Base-by-base conservation (phyloP, 2,329 filamentous ascomycete species). In the Alternaria sp. region DNA sequence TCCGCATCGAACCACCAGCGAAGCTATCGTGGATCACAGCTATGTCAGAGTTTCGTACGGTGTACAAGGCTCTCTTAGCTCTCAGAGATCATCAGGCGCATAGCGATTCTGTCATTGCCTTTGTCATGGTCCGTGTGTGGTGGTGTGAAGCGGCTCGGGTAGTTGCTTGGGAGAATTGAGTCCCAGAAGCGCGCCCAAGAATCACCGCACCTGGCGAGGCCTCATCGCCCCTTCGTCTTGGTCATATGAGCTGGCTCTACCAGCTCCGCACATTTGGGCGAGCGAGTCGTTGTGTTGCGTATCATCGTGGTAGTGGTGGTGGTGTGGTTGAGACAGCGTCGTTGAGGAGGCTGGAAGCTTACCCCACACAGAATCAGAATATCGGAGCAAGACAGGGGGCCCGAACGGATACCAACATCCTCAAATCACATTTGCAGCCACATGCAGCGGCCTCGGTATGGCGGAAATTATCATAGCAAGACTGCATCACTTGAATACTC, bases 291-390 rank as follows among this genome's bases (percentile, higher is more conserved):
- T 31, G 48, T 53, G 41, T 44, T 14, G 52, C 50, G 48, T 40
- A 48, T 40, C 26, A 21, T 26, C 24, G 36, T 45, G 36, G 50
- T 52, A 17, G 52, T 62, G 26, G 50, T 52, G 23, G 52, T 62
- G 26, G 36, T 54, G 56, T 56, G 51, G 44, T 49, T 45, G 40
- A 40, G 58, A 49, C 36, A 42, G 31, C 28, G 41, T 21, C 41
- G 46, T 55, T 33, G 31, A 29, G 41, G 48, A 54, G 52, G 40
- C 34, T 54, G 29, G 44, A 59, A 51, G 49, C 49, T 51, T 50
- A 50, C 54, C 53, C 53, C 62, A 63, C 58, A 44, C n/a, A 23
- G 54, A 60, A 44, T 44, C 24, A 49, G 31, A 46, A 44, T 41
- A 29, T 41, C 41, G 44, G 26, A 33, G 40, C 44, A 33, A 50